Base-by-base conservation (phyloP, 1,139 yeast species). In the Magnusiomyces tetraspermus region DNA sequence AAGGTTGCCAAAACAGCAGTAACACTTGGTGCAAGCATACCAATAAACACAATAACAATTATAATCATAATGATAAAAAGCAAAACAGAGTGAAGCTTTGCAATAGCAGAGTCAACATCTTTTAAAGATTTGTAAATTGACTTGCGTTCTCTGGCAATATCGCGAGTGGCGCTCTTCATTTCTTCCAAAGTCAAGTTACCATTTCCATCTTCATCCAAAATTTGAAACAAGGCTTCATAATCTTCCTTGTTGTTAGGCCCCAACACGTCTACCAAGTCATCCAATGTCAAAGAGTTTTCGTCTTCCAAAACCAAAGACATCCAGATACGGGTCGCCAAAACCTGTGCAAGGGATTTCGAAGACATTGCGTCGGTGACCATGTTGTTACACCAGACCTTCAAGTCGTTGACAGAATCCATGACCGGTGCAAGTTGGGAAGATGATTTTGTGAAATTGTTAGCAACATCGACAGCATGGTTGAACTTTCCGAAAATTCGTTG, bases 21-120 rank as follows among this genome's bases (percentile, higher is more conserved):
- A 3, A 71, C 71, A 26, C 69, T 65, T 4, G 75, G 75, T 3
- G 75, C 71, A 38, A 72, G 65, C 68, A 72, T 65, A 49, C 75
- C 74, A 47, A 72, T 67, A 44, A 72, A 69, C 48, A 72, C 64
- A 46, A 72, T 63, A 43, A 72, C 57, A 11, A 67, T 59, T 46
- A 72, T 62, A 30, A 72, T 50, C 24, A 61, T 58, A 15, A 68
- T 71, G n/a, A 70, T 57, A 49, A 66, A 64, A 48, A 70, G 55
- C 43, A 72, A 60, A 28, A 72, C 67, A 15, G 62, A 56, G 56
- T 72, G 73, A 50, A 72, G 63, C 58, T 69, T 70, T 44, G 63
- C 63, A 57, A 72, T 70, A 17, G 74, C 75, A 37, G 71, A 66
- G 51, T 72, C 74, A 46, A 72, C 69, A 51, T 72, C 75, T 41